Conservation (phyloP, 441 rosid species). For the Gossypium davidsonii region DNA sequence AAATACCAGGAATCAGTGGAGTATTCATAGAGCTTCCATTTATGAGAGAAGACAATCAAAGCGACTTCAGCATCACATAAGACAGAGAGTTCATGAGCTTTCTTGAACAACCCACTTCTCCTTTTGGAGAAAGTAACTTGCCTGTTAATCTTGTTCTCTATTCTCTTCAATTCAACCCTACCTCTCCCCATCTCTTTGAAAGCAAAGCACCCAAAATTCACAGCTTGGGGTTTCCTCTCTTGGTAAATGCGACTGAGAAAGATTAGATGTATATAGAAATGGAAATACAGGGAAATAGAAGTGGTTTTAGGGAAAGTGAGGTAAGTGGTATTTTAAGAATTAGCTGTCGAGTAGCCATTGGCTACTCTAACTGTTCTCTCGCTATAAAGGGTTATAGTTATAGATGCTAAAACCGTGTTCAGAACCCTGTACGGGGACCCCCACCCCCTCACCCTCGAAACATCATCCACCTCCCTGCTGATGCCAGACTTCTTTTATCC, state of each 20-base stretch:
- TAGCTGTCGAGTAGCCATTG: not conserved
- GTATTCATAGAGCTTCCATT: constrained; percentile 81
- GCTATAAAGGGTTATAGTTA: too few species aligned
- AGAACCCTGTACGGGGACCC: too few species aligned
- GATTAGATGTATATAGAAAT: not conserved
- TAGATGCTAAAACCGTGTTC: too few species aligned
- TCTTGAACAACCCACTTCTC: constrained; percentile 76
- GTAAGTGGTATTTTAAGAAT: not conserved
- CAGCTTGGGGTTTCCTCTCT: not conserved
- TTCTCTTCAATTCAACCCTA: constrained; percentile 83
- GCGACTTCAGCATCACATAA: constrained; percentile 87
- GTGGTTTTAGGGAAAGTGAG: not conserved
- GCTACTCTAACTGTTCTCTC: not conserved
- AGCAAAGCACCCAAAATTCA: not conserved
- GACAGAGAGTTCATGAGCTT: constrained; percentile 88
- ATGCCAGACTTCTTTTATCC: too few species aligned
- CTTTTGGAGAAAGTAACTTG: constrained; percentile 89
- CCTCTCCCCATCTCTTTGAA: constrained; percentile 61
- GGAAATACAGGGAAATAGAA: not conserved
- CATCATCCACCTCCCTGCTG: too few species aligned
- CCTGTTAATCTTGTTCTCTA: constrained; percentile 86
- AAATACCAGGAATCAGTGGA: constrained; percentile 71
- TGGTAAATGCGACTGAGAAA: not conserved
- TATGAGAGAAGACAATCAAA: constrained; percentile 74
- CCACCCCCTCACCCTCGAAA: too few species aligned